Evolutionary conservation across 2,329 filamentous ascomycete species (phyloP).

Genomic region (Podosphaera aphanis): DNA sequence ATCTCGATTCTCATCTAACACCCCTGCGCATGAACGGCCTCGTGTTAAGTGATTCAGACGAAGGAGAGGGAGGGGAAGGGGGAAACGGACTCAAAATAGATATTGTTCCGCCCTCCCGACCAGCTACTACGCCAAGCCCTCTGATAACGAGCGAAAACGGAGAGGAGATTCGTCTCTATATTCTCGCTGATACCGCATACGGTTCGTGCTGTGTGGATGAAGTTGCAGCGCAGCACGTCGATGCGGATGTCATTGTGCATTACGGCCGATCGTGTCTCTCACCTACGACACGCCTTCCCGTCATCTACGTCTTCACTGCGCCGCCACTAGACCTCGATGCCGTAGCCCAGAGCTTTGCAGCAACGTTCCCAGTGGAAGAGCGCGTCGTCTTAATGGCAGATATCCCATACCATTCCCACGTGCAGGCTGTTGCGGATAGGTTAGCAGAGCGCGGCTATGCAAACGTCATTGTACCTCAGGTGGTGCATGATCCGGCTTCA

Average conservation of each 20-base stretch:
- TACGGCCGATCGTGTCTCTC: conserved; percentile 85
- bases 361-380: conserved; percentile 34
- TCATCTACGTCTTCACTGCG: conserved; percentile 74
- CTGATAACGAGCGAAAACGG: not conserved
- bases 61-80: too few relatives aligned
- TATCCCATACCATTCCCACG: conserved; percentile 60
- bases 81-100: not conserved
- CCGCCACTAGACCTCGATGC: conserved; percentile 40
- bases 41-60: not conserved
- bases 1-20: not conserved
- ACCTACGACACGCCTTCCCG: conserved; percentile 65
- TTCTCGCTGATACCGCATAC: conserved; percentile 88
- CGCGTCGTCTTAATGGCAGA: conserved; percentile 71
- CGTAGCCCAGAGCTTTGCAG: conserved; percentile 34
- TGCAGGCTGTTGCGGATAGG: conserved; percentile 29
- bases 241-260: conserved; percentile 78
- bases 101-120: not conserved
- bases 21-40: not conserved
- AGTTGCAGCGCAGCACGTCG: conserved; percentile 78
- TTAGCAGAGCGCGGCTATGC: conserved; percentile 44
- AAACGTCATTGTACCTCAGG: conserved; percentile 41
- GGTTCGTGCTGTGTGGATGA: conserved; percentile 95
- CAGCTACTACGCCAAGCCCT: not conserved
- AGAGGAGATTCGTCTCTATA: conserved; percentile 34
- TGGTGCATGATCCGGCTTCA: conserved; percentile 58